Evolutionary conservation across 306 rosid genomes (phyloP).

Genomic region (Spatholobus suberectus): DNA sequence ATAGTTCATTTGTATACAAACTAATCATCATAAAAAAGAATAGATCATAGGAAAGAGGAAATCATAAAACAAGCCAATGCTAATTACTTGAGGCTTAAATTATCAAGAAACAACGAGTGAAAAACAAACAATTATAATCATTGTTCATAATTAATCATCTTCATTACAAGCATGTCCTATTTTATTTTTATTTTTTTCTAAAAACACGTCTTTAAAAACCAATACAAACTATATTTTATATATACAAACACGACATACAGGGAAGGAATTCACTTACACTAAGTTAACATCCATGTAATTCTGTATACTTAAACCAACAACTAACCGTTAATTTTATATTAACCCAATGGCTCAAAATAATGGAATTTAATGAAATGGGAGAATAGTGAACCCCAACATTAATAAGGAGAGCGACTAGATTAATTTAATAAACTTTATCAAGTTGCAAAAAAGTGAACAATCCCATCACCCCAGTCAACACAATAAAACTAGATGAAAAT

Average conservation of each 20-base stretch:
- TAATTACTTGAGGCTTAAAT: conserved; percentile 5
- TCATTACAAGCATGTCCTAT: background rate
- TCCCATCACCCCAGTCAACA: background rate
- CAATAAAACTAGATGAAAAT: conserved; percentile 4
- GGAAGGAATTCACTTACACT: background rate
- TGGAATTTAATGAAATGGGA: background rate
- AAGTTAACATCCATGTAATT: background rate
- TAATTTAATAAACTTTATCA: conserved; percentile 10
- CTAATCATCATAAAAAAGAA: conserved; percentile 17
- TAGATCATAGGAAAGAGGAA: background rate
- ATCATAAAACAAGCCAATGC: conserved; percentile 21
- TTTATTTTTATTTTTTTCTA: background rate
- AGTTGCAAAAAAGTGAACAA: conserved; percentile 7
- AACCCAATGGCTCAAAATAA: background rate
- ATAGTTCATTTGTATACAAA: background rate
- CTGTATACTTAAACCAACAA: background rate
- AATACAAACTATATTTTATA: background rate
- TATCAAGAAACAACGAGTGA: background rate
- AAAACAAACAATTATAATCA: background rate
- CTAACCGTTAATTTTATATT: background rate
- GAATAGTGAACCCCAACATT: background rate
- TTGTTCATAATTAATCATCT: background rate
- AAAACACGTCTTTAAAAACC: background rate
- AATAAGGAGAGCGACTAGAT: background rate
- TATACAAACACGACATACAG: background rate